Percentiles rank a stretch among this genome's conserved stretches.
These are phyloP conservation scores for Pseudoturritis turrita DNA, from an alignment of 345 rosid species.

Conservation along the genomic window DNA sequence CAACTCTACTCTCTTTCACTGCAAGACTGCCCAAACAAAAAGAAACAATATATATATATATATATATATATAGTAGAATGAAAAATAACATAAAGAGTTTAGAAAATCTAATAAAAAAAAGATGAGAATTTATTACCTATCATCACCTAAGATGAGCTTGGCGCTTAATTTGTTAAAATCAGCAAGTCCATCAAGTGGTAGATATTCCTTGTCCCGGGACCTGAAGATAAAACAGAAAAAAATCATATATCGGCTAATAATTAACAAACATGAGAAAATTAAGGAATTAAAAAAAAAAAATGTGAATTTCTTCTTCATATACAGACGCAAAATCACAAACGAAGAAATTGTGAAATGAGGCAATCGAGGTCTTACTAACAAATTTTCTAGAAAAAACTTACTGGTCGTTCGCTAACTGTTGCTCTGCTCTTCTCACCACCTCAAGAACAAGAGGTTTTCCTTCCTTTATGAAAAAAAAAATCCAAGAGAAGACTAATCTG, in stretches of 20 bases:
- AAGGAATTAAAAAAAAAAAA: no score
- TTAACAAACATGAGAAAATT: not conserved
- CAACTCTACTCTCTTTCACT: constrained; percentile 55
- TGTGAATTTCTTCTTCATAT: no score
- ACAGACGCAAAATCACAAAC: no score
- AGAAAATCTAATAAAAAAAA: not conserved
- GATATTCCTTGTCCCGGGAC: constrained; percentile 79
- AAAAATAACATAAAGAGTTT: not conserved
- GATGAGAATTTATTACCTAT: constrained; percentile 42
- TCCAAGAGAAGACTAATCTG: not conserved
- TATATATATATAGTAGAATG: not conserved
- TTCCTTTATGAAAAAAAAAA: constrained; percentile 45
- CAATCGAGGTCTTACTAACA: not conserved
- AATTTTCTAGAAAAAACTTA: constrained; percentile 22
- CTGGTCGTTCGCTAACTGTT: constrained; percentile 61
- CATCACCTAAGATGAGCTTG: constrained; percentile 70
- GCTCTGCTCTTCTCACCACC: constrained; percentile 79
- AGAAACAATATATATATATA: not conserved
- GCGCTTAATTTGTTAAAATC: constrained; percentile 80
- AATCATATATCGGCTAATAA: not conserved
- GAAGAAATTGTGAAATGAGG: no score
- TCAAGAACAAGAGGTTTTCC: constrained; percentile 73
- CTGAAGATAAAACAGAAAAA: constrained; percentile 24
- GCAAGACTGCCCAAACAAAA: constrained; percentile 50
- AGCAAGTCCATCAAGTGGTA: constrained; percentile 71